Conservation (phyloP, 2,329 filamentous ascomycete species). For the Phaeosphaeriaceae sp. region DNA sequence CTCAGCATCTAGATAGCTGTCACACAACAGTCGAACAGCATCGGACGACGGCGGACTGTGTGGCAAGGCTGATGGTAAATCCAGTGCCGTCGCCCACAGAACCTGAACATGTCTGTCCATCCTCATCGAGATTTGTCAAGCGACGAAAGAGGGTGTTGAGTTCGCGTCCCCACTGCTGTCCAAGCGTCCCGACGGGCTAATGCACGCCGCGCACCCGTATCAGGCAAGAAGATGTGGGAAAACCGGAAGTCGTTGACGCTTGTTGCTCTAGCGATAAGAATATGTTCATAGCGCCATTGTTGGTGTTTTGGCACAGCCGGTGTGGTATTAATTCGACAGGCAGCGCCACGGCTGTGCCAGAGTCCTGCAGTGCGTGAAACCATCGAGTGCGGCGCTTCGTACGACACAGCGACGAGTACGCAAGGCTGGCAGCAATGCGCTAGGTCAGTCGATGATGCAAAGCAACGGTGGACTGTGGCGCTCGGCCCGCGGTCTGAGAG, state of each 20-base stretch:
- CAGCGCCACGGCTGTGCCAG: neutral
- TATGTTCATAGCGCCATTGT: conserved; percentile 5
- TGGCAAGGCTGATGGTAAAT: neutral
- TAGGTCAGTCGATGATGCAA: conserved; percentile 16
- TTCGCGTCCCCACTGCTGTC: conserved; percentile 1
- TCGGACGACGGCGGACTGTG: neutral
- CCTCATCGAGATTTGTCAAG: neutral
- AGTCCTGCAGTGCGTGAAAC: conserved; percentile 18
- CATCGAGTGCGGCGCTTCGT: conserved; percentile 13
- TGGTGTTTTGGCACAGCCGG: neutral
- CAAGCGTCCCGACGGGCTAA: conserved; percentile 4
- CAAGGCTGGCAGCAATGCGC: conserved; percentile 17
- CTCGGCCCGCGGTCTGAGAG: conserved; percentile 28
- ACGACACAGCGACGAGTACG: conserved; percentile 8
- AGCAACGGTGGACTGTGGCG: conserved; percentile 17
- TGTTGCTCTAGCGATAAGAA: conserved; percentile 18
- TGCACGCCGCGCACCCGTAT: conserved; percentile 7
- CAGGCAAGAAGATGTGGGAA: conserved; percentile 10
- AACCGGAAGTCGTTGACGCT: conserved; percentile 17
- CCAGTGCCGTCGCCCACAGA: neutral
- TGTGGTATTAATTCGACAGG: neutral
- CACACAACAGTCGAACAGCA: neutral
- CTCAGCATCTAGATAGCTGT: neutral
- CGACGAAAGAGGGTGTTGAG: conserved; percentile 7
- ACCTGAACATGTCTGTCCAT: neutral